phyloP scores from a whole-genome alignment of 2,329 filamentous ascomycete species.

The Cladophialophora carrionii region DNA sequence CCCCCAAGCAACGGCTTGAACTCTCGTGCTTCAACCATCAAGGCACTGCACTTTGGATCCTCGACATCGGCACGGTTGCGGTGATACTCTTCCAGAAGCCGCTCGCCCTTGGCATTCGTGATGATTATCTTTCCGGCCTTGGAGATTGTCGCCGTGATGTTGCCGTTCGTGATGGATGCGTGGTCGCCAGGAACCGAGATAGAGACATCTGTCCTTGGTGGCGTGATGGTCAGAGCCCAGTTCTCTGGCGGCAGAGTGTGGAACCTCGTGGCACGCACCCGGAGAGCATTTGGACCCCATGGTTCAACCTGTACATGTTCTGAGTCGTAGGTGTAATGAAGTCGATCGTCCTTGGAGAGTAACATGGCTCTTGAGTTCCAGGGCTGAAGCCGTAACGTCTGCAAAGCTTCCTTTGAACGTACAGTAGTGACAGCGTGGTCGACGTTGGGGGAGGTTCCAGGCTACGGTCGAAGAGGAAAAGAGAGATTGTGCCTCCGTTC shows the following conservation, averaged over 20 bases:
- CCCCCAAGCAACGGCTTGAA: constrained; percentile 58
- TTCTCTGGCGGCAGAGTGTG: constrained; percentile 44
- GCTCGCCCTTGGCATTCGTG: constrained; percentile 47
- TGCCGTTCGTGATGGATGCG: constrained; percentile 48
- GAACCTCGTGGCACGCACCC: constrained; percentile 46
- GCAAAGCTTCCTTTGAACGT: background rate
- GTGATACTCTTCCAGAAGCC: constrained; percentile 59
- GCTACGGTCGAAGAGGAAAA: constrained; percentile 9
- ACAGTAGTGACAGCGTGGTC: background rate
- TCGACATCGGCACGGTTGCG: constrained; percentile 55
- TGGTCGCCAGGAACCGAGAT: constrained; percentile 25
- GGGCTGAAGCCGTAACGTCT: background rate
- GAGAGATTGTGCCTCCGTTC: constrained; percentile 1
- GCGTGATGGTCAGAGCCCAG: constrained; percentile 42
- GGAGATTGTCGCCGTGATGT: constrained; percentile 54
- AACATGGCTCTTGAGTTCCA: constrained; percentile 25
- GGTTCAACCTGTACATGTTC: constrained; percentile 47
- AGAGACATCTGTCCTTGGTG: constrained; percentile 13
- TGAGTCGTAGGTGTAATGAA: constrained; percentile 46
- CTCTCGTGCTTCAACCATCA: constrained; percentile 62
- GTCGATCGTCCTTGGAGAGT: constrained; percentile 42
- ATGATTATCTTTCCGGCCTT: constrained; percentile 57
- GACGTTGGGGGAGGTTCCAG: background rate
- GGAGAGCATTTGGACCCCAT: constrained; percentile 47
- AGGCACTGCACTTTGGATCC: constrained; percentile 63